These are phyloP conservation scores for Annona cherimola DNA, from an alignment of 164 flowering plant genomes.

Conservation along the genomic window DNA sequence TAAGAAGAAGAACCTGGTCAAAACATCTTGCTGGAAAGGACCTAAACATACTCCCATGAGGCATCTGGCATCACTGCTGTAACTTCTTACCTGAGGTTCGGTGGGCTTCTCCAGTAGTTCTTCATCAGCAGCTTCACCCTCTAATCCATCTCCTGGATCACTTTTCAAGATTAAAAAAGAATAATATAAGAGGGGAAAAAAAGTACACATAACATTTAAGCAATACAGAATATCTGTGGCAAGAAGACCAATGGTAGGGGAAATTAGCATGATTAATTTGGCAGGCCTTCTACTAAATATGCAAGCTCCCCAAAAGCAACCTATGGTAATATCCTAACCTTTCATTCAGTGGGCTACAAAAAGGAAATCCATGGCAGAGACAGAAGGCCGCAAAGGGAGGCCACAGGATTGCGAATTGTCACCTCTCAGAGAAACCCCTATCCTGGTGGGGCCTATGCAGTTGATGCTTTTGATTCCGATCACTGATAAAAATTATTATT, in stretches of 20 bases:
- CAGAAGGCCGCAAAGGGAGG: no score
- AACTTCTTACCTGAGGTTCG: constrained; percentile 40
- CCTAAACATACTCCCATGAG: neutral
- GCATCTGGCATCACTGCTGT: neutral
- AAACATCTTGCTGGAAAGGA: neutral
- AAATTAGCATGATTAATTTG: neutral
- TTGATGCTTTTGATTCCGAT: no score
- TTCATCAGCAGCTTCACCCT: constrained; percentile 33
- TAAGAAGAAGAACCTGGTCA: neutral
- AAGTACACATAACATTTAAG: neutral
- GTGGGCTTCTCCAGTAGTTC: constrained; percentile 30
- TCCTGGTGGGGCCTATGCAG: no score
- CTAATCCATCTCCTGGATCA: constrained; percentile 23
- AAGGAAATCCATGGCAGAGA: no score
- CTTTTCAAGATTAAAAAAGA: neutral
- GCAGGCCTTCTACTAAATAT: neutral
- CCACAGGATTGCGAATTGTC: no score
- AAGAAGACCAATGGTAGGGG: neutral
- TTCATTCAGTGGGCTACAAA: neutral
- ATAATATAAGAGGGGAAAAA: neutral
- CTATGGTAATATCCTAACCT: neutral
- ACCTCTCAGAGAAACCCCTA: no score
- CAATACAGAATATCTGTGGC: neutral
- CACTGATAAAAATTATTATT: no score
- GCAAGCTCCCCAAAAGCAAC: neutral